phyloP scores from a whole-genome alignment of 306 rosid species.

The Coriaria nepalensis region DNA sequence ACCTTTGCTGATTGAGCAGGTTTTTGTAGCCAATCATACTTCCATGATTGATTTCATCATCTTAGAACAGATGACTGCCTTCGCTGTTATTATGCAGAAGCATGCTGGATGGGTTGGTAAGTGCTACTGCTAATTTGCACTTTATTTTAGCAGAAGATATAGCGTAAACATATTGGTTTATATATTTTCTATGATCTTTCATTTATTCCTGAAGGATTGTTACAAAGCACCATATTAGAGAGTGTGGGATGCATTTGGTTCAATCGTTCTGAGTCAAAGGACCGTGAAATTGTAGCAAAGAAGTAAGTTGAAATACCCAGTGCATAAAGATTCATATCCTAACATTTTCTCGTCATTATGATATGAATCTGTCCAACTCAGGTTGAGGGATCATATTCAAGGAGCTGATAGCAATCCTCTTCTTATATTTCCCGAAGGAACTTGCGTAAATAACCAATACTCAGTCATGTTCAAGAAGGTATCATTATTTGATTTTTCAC shows the following conservation, averaged over 20 bases:
- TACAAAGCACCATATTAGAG: slow-evolving; percentile 94
- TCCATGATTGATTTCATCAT: slow-evolving; percentile 96
- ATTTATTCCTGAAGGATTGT: slow-evolving; percentile 46
- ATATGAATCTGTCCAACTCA: slow-evolving; percentile 24
- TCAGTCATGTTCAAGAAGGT: slow-evolving; percentile 98
- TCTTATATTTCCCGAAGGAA: slow-evolving; percentile 97
- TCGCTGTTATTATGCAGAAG: slow-evolving; percentile 97
- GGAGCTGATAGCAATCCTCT: slow-evolving; percentile 90
- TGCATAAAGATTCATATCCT: slow-evolving; percentile 3
- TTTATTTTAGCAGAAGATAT: neutral
- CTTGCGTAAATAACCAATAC: slow-evolving; percentile 94
- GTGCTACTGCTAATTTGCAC: slow-evolving; percentile 15
- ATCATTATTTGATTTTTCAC: slow-evolving; percentile 7
- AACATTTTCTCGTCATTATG: slow-evolving; percentile 10
- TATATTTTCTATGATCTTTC: neutral
- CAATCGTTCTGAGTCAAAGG: slow-evolving; percentile 84
- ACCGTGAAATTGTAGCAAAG: slow-evolving; percentile 87
- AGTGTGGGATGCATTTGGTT: slow-evolving; percentile 92
- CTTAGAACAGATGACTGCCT: slow-evolving; percentile 97
- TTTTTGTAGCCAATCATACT: slow-evolving; percentile 92
- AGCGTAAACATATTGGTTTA: neutral
- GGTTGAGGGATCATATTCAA: slow-evolving; percentile 78
- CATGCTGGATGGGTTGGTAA: slow-evolving; percentile 99
- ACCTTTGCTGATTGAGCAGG: slow-evolving; percentile 33
- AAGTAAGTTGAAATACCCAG: slow-evolving; percentile 43